phyloP scores from a whole-genome alignment of 2,329 filamentous ascomycete genomes.

The Aspergillus tamarii region DNA sequence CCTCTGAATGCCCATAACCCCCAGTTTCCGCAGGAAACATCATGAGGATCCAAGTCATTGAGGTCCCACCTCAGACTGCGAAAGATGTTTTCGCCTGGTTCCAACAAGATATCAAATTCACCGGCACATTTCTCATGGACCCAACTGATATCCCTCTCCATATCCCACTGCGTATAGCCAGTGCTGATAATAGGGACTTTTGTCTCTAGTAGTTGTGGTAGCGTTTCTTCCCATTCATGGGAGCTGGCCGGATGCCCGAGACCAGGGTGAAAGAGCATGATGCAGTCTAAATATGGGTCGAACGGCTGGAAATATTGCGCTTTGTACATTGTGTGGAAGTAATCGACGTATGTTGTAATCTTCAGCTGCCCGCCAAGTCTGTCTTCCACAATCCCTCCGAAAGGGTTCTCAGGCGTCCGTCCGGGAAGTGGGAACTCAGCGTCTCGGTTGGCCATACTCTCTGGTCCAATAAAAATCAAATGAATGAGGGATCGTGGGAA shows the following conservation, averaged over 20 bases:
- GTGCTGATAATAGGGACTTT: conserved; percentile 94
- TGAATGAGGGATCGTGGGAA: conserved; percentile 93
- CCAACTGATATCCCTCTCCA: conserved; percentile 90
- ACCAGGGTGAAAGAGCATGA: conserved; percentile 95
- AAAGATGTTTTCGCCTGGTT: conserved; percentile 93
- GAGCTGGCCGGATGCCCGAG: conserved; percentile 90
- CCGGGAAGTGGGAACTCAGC: conserved; percentile 88
- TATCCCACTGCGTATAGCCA: conserved; percentile 93
- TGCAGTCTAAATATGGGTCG: conserved; percentile 97
- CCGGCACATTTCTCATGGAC: conserved; percentile 81
- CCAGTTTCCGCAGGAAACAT: conserved; percentile 95
- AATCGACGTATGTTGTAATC: conserved; percentile 96
- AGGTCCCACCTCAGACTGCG: conserved; percentile 94
- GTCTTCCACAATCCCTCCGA: conserved; percentile 91
- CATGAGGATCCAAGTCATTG: conserved; percentile 92
- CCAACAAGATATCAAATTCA: conserved; percentile 88
- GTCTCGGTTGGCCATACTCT: conserved; percentile 93
- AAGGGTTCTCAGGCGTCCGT: conserved; percentile 83
- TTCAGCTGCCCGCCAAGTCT: conserved; percentile 87
- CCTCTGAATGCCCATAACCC: conserved; percentile 96
- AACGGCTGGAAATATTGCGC: conserved; percentile 90
- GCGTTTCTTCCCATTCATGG: conserved; percentile 90
- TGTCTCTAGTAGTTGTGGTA: conserved; percentile 88
- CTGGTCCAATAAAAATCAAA: conserved; percentile 90
- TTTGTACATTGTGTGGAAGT: conserved; percentile 95